phyloP scores from a whole-genome alignment of 1,284 basidiomycete species.

The Porogramme epimiltina region DNA sequence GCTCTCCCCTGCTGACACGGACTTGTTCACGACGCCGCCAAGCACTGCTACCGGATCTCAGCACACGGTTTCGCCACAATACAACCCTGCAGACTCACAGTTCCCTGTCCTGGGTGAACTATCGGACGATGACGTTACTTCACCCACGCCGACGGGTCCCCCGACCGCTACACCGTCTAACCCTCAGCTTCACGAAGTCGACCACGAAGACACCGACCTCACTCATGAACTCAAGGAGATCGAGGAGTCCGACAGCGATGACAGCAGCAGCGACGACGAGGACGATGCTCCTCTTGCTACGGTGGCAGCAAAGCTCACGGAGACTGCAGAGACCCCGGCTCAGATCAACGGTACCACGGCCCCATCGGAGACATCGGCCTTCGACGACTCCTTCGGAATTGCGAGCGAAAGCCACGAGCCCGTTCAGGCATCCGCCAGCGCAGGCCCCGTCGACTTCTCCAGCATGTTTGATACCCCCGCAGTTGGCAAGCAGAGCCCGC shows the following conservation, averaged over 20 bases:
- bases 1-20: constrained; percentile 35
- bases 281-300: constrained; percentile 44
- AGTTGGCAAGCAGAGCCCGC: constrained; percentile 11
- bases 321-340: constrained; percentile 16
- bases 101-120: constrained; percentile 51
- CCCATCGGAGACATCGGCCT: constrained; percentile 34
- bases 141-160: constrained; percentile 7
- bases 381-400: constrained; percentile 69
- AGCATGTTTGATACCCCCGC: constrained; percentile 24
- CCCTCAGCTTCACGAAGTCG: not conserved
- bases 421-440: constrained; percentile 2
- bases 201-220: constrained; percentile 49
- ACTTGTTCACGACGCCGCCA: constrained; percentile 64
- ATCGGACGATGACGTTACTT: constrained; percentile 10
- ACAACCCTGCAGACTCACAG: constrained; percentile 21
- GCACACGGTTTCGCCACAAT: constrained; percentile 1
- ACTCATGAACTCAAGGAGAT: constrained; percentile 58
- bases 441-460: constrained; percentile 7
- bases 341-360: constrained; percentile 20
- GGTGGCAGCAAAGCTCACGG: constrained; percentile 27
- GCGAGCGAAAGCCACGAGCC: constrained; percentile 4
- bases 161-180: constrained; percentile 4
- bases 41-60: constrained; percentile 40
- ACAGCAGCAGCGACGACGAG: constrained; percentile 45
- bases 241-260: constrained; percentile 58